phyloP scores from a whole-genome alignment of 768 basidiomycete genomes.

The Asterophora lycoperdoides region DNA sequence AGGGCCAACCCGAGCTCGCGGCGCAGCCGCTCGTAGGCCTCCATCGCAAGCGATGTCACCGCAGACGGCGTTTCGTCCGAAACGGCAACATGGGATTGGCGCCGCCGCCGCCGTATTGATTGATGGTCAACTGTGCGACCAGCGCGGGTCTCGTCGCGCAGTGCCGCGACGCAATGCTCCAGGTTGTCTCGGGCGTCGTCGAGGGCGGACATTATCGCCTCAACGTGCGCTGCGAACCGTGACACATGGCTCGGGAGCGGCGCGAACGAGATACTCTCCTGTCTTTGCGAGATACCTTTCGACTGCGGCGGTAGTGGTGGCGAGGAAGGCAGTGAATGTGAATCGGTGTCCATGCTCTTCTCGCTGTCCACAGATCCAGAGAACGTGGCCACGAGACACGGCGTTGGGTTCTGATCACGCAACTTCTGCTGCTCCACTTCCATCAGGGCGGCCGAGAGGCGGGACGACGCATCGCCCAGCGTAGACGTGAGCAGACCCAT shows the following conservation, averaged over 20 bases:
- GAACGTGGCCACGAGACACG: conserved; percentile 15
- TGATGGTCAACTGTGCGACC: conserved; percentile 10
- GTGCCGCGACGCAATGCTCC: conserved; percentile 53
- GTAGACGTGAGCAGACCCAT: conserved; percentile 66
- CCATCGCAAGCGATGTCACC: conserved; percentile 43
- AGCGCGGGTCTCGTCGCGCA: conserved; percentile 39
- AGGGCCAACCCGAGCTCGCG: conserved; percentile 74
- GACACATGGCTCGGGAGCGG: conserved; percentile 67
- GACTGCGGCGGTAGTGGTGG: neutral
- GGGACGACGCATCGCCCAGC: conserved; percentile 58
- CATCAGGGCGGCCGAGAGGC: conserved; percentile 61
- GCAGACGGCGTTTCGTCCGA: conserved; percentile 6
- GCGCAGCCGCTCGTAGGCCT: conserved; percentile 71
- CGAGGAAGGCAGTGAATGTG: neutral
- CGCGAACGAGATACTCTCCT: conserved; percentile 49
- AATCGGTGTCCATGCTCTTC: conserved; percentile 5
- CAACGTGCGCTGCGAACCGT: conserved; percentile 70
- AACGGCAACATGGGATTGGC: conserved; percentile 18
- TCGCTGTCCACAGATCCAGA: conserved; percentile 7
- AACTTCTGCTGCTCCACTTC: conserved; percentile 51
- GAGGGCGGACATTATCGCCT: conserved; percentile 62
- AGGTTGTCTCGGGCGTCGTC: conserved; percentile 69
- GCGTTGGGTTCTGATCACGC: conserved; percentile 48
- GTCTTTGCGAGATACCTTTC: neutral
- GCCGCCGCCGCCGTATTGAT: conserved; percentile 9